phyloP scores from a whole-genome alignment of 2,329 filamentous ascomycete species.

The Pseudogymnoascus sp. region DNA sequence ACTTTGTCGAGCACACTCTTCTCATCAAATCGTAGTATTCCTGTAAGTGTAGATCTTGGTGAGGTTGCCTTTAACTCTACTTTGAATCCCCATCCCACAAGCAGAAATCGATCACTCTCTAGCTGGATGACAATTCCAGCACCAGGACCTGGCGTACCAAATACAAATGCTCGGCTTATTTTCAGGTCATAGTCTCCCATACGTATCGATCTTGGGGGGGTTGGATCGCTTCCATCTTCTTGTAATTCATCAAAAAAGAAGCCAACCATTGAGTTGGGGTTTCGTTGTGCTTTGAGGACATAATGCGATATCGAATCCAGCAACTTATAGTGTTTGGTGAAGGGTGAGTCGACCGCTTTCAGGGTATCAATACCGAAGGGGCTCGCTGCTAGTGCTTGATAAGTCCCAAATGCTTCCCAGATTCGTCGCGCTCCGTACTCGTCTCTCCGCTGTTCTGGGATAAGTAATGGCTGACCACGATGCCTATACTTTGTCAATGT shows the following conservation, averaged over 20 bases:
- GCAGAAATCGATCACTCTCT: constrained; percentile 32
- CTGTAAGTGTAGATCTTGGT: constrained; percentile 32
- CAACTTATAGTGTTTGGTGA: constrained; percentile 34
- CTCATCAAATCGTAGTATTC: too few species aligned
- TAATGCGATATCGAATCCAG: constrained; percentile 28
- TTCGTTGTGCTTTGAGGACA: constrained; percentile 34
- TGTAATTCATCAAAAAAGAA: constrained; percentile 31
- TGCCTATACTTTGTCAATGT: constrained; percentile 36
- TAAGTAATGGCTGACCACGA: constrained; percentile 36
- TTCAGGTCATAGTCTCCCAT: constrained; percentile 30
- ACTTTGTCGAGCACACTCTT: too few species aligned
- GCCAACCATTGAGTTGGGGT: constrained; percentile 28
- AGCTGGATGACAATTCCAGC: constrained; percentile 37
- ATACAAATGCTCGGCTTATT: constrained; percentile 38
- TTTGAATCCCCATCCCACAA: constrained; percentile 39
- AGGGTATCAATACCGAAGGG: constrained; percentile 38
- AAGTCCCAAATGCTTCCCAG: constrained; percentile 31
- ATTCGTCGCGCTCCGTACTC: constrained; percentile 34
- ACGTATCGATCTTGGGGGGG: too few species aligned
- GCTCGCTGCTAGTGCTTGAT: constrained; percentile 28
- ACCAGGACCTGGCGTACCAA: constrained; percentile 34
- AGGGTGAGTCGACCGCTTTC: constrained; percentile 25
- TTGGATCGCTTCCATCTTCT: too few species aligned
- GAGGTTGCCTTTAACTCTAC: constrained; percentile 26
- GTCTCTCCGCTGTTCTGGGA: constrained; percentile 40